Evolutionary conservation across 2,329 filamentous ascomycete species (phyloP), one percentile per base, ranked within the genome.

Genomic region (Exophiala alcalophila): DNA sequence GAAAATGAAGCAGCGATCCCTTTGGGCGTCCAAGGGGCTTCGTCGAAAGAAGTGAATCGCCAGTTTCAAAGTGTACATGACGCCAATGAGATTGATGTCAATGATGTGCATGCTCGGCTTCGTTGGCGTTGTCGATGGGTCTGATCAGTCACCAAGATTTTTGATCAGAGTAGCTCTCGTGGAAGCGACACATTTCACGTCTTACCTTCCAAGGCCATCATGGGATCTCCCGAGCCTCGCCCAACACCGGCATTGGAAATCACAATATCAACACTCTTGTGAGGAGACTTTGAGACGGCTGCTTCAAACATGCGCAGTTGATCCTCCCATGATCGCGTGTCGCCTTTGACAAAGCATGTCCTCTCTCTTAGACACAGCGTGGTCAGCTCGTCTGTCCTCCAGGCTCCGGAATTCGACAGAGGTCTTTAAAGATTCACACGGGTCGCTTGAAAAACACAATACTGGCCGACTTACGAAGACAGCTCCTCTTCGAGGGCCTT

Each of bases 221-320:
- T 27, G 7, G 43, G 43, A 30, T 46, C 43, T 5, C 39, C 39
- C 9, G 39, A 16, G 10, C 40, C 40, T 37, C 40, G 20, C 16
- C 59, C 57, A 18, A 72, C 68, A 7, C 70, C 70, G 1, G 70
- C 71, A 49, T 73, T 73, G 2, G 70, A 68, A 40, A 73, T 66
- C 10, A 73, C 71, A n/a, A 73, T 55, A 42, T 73, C 70, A 19
- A 70, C 62, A 31, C 62, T 65, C 1, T 65, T 61, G 15, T 54
- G 47, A 0, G 67, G 68, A 5, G 65, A 68, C 26, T 58, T 54
- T 1, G 39, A 43, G 11, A 62, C 61, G 1, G 69, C 67, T 0
- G 55, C 60, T 40, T 70, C 62, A 27, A 73, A 73, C 9, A 69
- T 54, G 6, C 39, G 44, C 4, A 65, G 61, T 49, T 71, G 66